Conservation (phyloP, 2,329 filamentous ascomycete genomes). For the Diplodia seriata region DNA sequence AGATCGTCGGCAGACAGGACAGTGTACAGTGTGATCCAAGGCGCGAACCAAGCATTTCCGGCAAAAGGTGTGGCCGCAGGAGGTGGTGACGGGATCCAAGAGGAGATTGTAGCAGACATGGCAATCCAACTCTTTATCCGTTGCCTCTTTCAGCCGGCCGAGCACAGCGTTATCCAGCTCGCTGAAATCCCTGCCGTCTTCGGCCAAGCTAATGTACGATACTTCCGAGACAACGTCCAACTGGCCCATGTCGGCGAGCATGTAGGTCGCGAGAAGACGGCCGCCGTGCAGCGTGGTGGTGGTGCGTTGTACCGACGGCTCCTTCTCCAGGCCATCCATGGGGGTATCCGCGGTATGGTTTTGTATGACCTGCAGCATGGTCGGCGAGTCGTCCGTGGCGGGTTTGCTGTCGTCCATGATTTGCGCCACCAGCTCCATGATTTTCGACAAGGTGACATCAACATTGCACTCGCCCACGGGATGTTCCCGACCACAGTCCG, state of each 20-base stretch:
- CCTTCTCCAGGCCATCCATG: slow-evolving; percentile 50
- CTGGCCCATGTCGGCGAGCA: slow-evolving; percentile 67
- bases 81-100: slow-evolving; percentile 81
- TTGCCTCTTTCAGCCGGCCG: slow-evolving; percentile 64
- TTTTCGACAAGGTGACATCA: slow-evolving; percentile 78
- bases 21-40: slow-evolving; percentile 77
- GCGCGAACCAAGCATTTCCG: slow-evolving; percentile 77
- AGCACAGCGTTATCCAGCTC: slow-evolving; percentile 60
- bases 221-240: slow-evolving; percentile 65
- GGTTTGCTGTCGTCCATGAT: slow-evolving; percentile 57
- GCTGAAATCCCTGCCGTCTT: slow-evolving; percentile 47
- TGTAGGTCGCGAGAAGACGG: slow-evolving; percentile 70
- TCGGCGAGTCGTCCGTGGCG: slow-evolving; percentile 44
- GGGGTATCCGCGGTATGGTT: slow-evolving; percentile 41
- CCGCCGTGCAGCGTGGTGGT: slow-evolving; percentile 62
- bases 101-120: slow-evolving; percentile 86
- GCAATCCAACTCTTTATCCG: slow-evolving; percentile 79
- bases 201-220: slow-evolving; percentile 53
- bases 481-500: slow-evolving; percentile 72
- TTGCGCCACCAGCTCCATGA: slow-evolving; percentile 64
- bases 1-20: slow-evolving; percentile 77
- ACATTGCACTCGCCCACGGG: slow-evolving; percentile 76
- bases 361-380: slow-evolving; percentile 49
- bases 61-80: slow-evolving; percentile 90
- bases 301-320: slow-evolving; percentile 42